Percentiles rank a stretch among this genome's conserved stretches.
Conservation (phyloP, 148 eudicot species). For the Rhododendron vialii region DNA sequence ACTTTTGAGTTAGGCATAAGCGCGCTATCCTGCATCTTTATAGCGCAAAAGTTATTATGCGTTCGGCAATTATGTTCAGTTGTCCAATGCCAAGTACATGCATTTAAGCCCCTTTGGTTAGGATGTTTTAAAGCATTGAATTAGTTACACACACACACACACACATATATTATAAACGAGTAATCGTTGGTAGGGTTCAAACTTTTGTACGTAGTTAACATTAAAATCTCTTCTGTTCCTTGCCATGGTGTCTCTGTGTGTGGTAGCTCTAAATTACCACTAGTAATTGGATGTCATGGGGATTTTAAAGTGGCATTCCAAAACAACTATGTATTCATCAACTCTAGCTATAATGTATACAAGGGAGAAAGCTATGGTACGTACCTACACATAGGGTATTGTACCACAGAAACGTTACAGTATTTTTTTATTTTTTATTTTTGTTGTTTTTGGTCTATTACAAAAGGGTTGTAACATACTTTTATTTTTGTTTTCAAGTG, state of each 20-base stretch:
- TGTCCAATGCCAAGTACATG: neutral
- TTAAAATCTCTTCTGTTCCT: too few relatives aligned
- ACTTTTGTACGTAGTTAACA: neutral
- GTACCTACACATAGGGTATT: too few relatives aligned
- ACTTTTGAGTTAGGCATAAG: neutral
- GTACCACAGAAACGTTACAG: too few relatives aligned
- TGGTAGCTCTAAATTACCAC: neutral
- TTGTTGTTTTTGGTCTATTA: too few relatives aligned
- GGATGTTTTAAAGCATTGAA: neutral
- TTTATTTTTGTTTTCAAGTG: too few relatives aligned
- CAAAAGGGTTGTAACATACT: too few relatives aligned
- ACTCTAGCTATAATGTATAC: neutral
- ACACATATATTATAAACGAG: too few relatives aligned
- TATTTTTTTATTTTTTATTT: too few relatives aligned
- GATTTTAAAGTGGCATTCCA: neutral
- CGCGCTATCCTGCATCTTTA: neutral
- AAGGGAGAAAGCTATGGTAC: too few relatives aligned
- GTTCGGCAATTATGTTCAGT: neutral
- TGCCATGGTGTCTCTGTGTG: neutral
- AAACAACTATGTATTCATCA: neutral
- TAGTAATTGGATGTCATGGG: neutral
- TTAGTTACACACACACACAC: neutral
- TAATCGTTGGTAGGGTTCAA: neutral
- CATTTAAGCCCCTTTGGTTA: neutral
- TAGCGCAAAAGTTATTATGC: neutral